Conservation (phyloP, 352 stramenopile genomes). For the Pythium dissimile region DNA sequence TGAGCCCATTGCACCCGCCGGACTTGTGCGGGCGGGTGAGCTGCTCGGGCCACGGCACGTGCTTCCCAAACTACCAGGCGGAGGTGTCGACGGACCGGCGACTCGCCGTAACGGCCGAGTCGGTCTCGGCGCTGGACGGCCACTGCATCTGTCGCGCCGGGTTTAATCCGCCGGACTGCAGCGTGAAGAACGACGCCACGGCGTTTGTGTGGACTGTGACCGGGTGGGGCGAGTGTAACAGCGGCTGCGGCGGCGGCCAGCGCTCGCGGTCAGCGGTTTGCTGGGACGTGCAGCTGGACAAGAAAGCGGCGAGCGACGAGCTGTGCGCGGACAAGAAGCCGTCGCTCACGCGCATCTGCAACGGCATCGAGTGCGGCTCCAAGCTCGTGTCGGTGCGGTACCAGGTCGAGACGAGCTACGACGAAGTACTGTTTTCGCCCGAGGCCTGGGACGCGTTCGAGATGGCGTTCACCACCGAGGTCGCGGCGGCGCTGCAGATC, state of each 20-base stretch:
- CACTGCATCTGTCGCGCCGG: slow-evolving; percentile 64
- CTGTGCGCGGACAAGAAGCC: slow-evolving; percentile 42
- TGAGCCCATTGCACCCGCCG: slow-evolving; percentile 65
- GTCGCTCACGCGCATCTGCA: slow-evolving; percentile 61
- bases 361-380: slow-evolving; percentile 71
- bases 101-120: neutral
- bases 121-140: slow-evolving; percentile 12
- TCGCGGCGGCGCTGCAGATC: slow-evolving; percentile 58
- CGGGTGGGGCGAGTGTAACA: slow-evolving; percentile 54
- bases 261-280: slow-evolving; percentile 42
- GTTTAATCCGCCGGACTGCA: slow-evolving; percentile 63
- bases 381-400: slow-evolving; percentile 66
- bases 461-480: slow-evolving; percentile 59
- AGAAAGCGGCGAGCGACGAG: slow-evolving; percentile 21
- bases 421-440: slow-evolving; percentile 66
- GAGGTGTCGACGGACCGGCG: neutral
- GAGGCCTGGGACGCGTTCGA: slow-evolving; percentile 54
- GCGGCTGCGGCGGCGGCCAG: slow-evolving; percentile 59
- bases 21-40: slow-evolving; percentile 61
- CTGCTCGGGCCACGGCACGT: slow-evolving; percentile 63
- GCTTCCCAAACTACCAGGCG: slow-evolving; percentile 61
- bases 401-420: slow-evolving; percentile 71
- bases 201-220: slow-evolving; percentile 50
- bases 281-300: slow-evolving; percentile 28
- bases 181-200: slow-evolving; percentile 35